Percentiles rank a stretch among this genome's conserved stretches.
phyloP scores from a whole-genome alignment of 2,329 filamentous ascomycete species.

The Ascochyta lentis region DNA sequence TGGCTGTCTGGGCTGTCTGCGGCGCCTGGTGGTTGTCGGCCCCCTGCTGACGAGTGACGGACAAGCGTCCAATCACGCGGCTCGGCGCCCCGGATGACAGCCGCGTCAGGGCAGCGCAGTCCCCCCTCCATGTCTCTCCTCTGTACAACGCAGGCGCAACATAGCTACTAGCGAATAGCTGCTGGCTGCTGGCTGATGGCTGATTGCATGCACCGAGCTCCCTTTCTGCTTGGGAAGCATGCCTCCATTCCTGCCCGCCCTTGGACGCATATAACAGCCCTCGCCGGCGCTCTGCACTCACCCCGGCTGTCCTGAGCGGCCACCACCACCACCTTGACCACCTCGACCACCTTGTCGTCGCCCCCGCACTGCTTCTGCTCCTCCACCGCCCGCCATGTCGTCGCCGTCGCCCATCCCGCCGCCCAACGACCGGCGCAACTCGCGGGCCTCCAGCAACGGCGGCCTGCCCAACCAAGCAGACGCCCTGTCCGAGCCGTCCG shows the following conservation, averaged over 20 bases:
- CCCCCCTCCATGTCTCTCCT: conserved; percentile 6
- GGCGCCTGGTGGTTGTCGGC: neutral
- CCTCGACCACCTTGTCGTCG: conserved; percentile 1
- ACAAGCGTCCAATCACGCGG: neutral
- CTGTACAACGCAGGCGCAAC: conserved; percentile 16
- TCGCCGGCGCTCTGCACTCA: conserved; percentile 2
- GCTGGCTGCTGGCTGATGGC: too few relatives aligned
- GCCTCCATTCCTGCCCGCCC: conserved; percentile 17
- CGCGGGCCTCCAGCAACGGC: conserved; percentile 42
- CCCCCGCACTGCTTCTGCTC: conserved; percentile 6
- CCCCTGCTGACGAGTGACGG: neutral
- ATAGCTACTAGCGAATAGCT: too few relatives aligned
- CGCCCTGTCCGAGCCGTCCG: conserved; percentile 26
- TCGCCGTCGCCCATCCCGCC: conserved; percentile 46
- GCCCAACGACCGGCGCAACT: conserved; percentile 45
- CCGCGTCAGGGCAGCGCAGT: neutral
- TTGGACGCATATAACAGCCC: conserved; percentile 4
- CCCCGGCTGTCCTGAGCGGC: conserved; percentile 3
- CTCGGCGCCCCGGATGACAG: neutral
- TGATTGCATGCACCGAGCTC: neutral
- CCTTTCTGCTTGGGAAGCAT: conserved; percentile 6
- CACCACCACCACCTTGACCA: conserved; percentile 4
- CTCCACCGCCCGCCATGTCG: conserved; percentile 34
- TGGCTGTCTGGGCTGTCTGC: too few relatives aligned
- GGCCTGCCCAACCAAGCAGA: conserved; percentile 29